Evolutionary conservation across 108 stramenopile genomes (phyloP).

Genomic region (Pseudonitzschia pungens): DNA sequence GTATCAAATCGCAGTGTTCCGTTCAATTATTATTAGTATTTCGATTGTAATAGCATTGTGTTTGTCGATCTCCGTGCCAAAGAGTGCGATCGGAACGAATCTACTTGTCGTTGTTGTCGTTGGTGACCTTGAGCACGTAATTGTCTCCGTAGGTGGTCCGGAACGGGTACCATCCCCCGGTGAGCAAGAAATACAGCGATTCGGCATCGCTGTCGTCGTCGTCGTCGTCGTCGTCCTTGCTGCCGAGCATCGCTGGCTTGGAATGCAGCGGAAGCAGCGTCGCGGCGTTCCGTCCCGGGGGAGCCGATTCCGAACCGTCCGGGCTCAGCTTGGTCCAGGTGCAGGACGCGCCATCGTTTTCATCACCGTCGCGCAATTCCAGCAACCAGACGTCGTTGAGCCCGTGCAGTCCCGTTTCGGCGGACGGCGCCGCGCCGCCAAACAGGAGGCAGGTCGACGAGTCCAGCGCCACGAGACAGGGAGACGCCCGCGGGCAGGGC

Average conservation of each 20-base stretch:
- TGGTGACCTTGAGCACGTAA: conserved; percentile 36
- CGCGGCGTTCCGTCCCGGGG: conserved; percentile 77
- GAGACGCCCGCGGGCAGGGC: conserved; percentile 58
- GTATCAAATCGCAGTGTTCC: no score
- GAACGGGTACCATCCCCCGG: conserved; percentile 79
- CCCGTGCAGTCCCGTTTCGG: conserved; percentile 40
- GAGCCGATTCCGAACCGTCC: conserved; percentile 2
- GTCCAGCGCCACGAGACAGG: conserved; percentile 52
- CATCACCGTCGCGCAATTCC: conserved; percentile 27
- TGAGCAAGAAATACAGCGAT: conserved; percentile 46
- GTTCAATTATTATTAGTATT: no score
- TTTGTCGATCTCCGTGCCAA: no score
- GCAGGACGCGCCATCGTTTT: not conserved
- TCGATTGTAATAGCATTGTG: no score
- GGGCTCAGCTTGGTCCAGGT: conserved; percentile 13
- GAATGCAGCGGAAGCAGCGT: conserved; percentile 39
- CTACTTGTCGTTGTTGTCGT: not conserved
- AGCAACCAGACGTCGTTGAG: conserved; percentile 61
- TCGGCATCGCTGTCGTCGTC: conserved; percentile 13
- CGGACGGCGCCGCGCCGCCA: conserved; percentile 49
- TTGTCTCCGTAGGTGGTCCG: conserved; percentile 54
- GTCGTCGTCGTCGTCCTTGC: not conserved
- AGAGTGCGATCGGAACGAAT: not conserved
- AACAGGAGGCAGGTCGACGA: conserved; percentile 47
- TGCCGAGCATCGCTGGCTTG: not conserved